Base-by-base conservation (phyloP, 1,139 yeast species). In the Yamadazyma spencermartinsiae region DNA sequence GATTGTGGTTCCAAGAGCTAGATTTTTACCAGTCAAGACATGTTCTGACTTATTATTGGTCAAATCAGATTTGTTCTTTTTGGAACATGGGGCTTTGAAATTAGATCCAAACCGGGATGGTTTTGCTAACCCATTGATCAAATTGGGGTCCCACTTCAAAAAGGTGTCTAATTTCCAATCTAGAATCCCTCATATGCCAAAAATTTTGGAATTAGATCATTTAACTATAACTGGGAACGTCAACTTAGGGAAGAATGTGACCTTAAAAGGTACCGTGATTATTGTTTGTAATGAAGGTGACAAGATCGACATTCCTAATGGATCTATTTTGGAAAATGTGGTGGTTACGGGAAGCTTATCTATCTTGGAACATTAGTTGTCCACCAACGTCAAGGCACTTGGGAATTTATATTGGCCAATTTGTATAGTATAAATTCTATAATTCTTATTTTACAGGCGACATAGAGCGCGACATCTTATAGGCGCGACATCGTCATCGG, bases 171-270 rank as follows among this genome's bases (percentile, higher is more conserved):
- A 86, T 50, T 92, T 94, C 78, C 95, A 83, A 66, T 66, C 79
- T 47, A 84, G 96, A 68, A 85, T 94, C 48, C 83, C 97, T 36
- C 96, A 90, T 61, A 94, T 92, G 81, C 98, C 98, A 50, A 86
- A 82, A 72, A 89, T 92, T 54, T 79, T 92, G 56, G 98, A 92
- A 70, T 80, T 92, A 58, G 98, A 92, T 63, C 98, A 92, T 65
- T 80, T 92, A 61, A 92, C 98, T 40, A 90, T 92, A 52, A 92
- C 98, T 40, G 98, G 98, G 67, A 90, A 92, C 61, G 98, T 94
- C 36, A 80, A 68, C 55, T 76, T 92, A 54, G 98, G 98, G 56
- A 87, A 87, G 64, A 82, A 80, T 54, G 95, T 94, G 51, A 83
- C 87, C 39, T 78, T 92, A 59, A 92, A 87, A 76, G 98, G 98